A percentile compares a stretch with the other conserved stretches of the same genome.
Conservation (phyloP, 1,139 yeast genomes). For the Candida sojae region DNA sequence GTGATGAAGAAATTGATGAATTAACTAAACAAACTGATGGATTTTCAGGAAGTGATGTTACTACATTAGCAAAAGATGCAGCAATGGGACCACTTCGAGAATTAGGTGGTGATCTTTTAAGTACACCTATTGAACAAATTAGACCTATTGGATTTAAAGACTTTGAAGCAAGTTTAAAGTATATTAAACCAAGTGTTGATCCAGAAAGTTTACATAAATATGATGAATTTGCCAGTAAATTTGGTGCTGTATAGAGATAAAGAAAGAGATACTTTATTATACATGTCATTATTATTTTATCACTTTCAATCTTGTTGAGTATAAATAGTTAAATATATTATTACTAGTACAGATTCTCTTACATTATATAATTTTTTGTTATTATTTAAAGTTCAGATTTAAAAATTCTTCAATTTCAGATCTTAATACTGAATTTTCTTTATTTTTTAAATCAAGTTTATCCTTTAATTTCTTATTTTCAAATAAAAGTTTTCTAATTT, state of each 20-base stretch:
- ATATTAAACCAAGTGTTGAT: conserved; percentile 91
- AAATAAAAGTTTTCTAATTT: not conserved
- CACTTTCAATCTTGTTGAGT: not conserved
- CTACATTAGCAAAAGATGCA: conserved; percentile 95
- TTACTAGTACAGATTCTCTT: not conserved
- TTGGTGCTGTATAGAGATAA: not conserved
- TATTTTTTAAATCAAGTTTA: not conserved
- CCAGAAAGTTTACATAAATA: conserved; percentile 68
- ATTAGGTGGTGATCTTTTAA: conserved; percentile 81
- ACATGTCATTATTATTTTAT: not conserved
- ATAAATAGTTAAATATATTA: not conserved
- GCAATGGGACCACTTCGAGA: conserved; percentile 98
- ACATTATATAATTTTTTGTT: not conserved
- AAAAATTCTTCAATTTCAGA: conserved; percentile 1
- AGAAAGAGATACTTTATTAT: not conserved
- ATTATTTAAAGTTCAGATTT: conserved; percentile 2
- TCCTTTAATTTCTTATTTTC: not conserved
- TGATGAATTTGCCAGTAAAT: not conserved
- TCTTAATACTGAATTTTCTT: not conserved
- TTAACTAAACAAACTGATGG: conserved; percentile 72
- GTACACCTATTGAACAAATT: conserved; percentile 84
- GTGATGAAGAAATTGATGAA: conserved; percentile 60
- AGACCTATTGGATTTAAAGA: conserved; percentile 78
- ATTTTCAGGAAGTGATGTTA: conserved; percentile 90
- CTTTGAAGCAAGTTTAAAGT: conserved; percentile 73